Percentiles rank a stretch among this genome's conserved stretches.
Evolutionary conservation across 345 rosid genomes (phyloP).

Genomic region (Arabidopsis suecica): DNA sequence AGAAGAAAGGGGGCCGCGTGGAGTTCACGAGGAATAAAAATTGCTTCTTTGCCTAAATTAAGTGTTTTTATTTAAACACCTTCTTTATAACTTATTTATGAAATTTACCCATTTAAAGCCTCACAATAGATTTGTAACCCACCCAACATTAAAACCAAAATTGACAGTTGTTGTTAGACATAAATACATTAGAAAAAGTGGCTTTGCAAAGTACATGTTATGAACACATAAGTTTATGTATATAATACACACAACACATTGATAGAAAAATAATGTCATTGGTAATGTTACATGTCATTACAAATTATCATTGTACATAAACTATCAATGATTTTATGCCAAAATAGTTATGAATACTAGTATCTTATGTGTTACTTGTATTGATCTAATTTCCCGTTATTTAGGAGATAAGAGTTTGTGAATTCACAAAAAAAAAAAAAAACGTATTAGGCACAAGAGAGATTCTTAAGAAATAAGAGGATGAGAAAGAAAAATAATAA

Average conservation of each 20-base stretch:
- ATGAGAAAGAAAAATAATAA: neutral
- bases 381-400: no score
- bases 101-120: neutral
- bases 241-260: no score
- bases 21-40: conserved; percentile 37
- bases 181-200: neutral
- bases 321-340: neutral
- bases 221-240: neutral
- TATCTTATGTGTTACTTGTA: no score
- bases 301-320: no score
- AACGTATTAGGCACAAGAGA: neutral
- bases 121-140: neutral
- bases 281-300: no score
- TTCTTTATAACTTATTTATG: neutral
- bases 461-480: neutral
- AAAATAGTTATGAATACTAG: neutral
- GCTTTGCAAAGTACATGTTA: neutral
- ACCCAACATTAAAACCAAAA: neutral
- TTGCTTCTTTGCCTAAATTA: conserved; percentile 23
- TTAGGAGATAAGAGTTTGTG: neutral
- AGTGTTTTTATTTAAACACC: conserved; percentile 3
- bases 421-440: neutral
- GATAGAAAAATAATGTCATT: no score
- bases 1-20: conserved; percentile 32
- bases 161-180: neutral